Conservation (phyloP, 2,329 filamentous ascomycete genomes). For the Macrophomina tecta region DNA sequence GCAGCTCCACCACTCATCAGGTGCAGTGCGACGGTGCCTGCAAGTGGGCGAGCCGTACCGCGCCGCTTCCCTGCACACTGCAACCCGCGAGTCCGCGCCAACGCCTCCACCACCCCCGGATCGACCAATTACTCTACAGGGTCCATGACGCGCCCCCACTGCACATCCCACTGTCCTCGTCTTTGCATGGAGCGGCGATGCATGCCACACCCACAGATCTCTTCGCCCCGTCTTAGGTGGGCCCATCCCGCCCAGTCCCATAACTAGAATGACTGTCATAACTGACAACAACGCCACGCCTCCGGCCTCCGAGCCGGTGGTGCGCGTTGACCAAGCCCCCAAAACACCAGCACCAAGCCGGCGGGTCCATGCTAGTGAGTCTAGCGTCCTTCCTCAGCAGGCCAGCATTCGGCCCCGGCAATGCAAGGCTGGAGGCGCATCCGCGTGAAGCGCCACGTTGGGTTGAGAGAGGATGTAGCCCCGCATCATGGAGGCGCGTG, state of each 20-base stretch:
- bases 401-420: not conserved
- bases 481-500: conserved; percentile 16
- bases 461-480: conserved; percentile 1
- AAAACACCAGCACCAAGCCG: not conserved
- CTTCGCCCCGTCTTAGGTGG: not conserved
- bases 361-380: not conserved
- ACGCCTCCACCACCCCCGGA: conserved; percentile 1
- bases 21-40: not conserved
- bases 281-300: conserved; percentile 1
- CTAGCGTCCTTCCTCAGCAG: not conserved
- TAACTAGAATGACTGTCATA: conserved; percentile 16
- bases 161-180: conserved; percentile 8
- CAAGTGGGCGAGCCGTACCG: conserved; percentile 17
- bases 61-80: conserved; percentile 4
- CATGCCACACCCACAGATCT: conserved; percentile 4
- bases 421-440: not conserved
- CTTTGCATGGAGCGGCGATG: conserved; percentile 6
- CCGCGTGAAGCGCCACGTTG: conserved; percentile 25
- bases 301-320: not conserved
- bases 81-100: not conserved
- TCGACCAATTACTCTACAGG: conserved; percentile 13
- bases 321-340: not conserved
- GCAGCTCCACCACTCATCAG: conserved; percentile 5
- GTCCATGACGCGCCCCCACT: conserved; percentile 1
- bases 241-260: not conserved